These are phyloP conservation scores for Pneumocystis jirovecii DNA, from an alignment of 1,139 yeast species.

Conservation along the genomic window DNA sequence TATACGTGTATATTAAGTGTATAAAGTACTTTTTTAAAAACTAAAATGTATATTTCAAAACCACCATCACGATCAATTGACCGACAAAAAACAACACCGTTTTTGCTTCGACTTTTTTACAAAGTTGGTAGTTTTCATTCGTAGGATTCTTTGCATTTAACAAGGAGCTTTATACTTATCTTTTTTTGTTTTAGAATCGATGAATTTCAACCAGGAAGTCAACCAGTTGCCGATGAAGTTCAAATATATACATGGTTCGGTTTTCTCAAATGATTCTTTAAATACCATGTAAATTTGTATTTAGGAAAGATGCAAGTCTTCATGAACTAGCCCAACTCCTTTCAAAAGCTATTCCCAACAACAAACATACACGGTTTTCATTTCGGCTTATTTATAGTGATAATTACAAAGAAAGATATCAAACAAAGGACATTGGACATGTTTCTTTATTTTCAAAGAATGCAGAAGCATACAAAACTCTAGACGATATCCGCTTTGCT, in stretches of 20 bases:
- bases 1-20: not conserved
- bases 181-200: not conserved
- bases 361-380: not conserved
- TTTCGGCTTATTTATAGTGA: slow-evolving; percentile 1
- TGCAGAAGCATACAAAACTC: not conserved
- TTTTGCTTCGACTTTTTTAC: not conserved
- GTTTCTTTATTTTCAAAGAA: not conserved
- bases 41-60: not conserved
- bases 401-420: not conserved
- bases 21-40: not conserved
- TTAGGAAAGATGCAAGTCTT: slow-evolving; percentile 1
- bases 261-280: not conserved
- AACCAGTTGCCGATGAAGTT: slow-evolving; percentile 1
- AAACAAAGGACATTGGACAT: not conserved
- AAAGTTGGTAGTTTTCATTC: slow-evolving; percentile 1
- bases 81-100: not conserved
- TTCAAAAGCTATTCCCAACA: not conserved
- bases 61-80: not conserved
- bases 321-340: not conserved
- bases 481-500: not conserved
- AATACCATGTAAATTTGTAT: not conserved
- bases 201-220: not conserved
- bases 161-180: not conserved
- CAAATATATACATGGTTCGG: slow-evolving; percentile 1
- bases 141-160: not conserved